phyloP scores from a whole-genome alignment of 2,329 filamentous ascomycete genomes.

The Sporothrix phasma region DNA sequence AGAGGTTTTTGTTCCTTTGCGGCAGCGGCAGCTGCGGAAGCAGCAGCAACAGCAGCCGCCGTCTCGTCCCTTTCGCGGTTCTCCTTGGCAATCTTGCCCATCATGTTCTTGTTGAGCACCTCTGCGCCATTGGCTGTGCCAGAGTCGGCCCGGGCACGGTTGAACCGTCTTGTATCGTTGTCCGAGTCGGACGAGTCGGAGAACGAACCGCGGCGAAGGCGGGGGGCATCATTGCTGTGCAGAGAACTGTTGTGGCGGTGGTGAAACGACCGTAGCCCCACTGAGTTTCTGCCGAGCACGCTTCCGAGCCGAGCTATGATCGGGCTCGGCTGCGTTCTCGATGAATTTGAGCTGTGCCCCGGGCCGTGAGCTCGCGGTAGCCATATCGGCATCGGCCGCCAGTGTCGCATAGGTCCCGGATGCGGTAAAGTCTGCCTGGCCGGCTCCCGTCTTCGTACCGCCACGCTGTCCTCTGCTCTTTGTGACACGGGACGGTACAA shows the following conservation, averaged over 20 bases:
- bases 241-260: slow-evolving; percentile 43
- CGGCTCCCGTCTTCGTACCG: neutral
- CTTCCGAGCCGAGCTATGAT: slow-evolving; percentile 44
- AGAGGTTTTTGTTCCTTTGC: neutral
- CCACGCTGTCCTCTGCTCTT: slow-evolving; percentile 19
- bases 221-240: slow-evolving; percentile 38
- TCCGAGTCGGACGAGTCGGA: slow-evolving; percentile 56
- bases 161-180: slow-evolving; percentile 36
- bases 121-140: slow-evolving; percentile 41
- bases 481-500: slow-evolving; percentile 24
- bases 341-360: slow-evolving; percentile 13
- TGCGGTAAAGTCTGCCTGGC: neutral
- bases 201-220: slow-evolving; percentile 41
- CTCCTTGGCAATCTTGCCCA: slow-evolving; percentile 49
- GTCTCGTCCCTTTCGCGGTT: slow-evolving; percentile 34
- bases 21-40: neutral
- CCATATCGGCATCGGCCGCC: neutral
- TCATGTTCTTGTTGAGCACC: slow-evolving; percentile 52
- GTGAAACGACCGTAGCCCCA: slow-evolving; percentile 44
- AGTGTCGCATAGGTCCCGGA: neutral
- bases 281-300: slow-evolving; percentile 52
- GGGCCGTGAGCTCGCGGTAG: neutral
- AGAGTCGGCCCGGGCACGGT: slow-evolving; percentile 29
- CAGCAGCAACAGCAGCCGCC: neutral
- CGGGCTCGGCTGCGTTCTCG: slow-evolving; percentile 22